Base-by-base conservation (phyloP, 805 yeast genomes). In the Kregervanrija fluxuum region DNA sequence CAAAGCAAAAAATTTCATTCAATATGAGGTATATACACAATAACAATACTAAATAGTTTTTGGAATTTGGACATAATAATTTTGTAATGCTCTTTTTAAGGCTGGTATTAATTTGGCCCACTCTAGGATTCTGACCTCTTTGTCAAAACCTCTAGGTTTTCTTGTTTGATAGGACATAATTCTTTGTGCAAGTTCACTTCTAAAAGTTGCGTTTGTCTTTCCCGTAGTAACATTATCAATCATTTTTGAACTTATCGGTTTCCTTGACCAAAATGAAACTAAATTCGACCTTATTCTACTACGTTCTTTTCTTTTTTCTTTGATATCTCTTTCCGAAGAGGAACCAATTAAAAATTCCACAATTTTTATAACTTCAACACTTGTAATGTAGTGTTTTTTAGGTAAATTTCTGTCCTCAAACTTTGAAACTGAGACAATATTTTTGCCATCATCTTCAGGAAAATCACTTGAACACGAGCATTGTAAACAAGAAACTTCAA, bases 81-180 rank as follows among this genome's bases (percentile, higher is more conserved):
- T 75, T 60, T 78, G 83, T 46, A 80, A 62, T 8, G 85, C 86
- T 56, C 85, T 70, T 56, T 66, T 70, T 47, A 80, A 66, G 28
- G 85, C 85, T 2, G 82, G 78, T 5, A 69, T 71, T 44, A 80
- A 64, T 48, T 71, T 76, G 41, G 71, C 76, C 85, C 85, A 80
- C 45, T 72, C 68, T 49, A 80, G 59, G 38, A 80, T 79, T 38
- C 85, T 62, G 33, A 80, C 83, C 52, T 79, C 84, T 60, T 80
- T 80, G 55, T 80, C 85, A 60, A 80, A 79, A 1, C 84, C 84
- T 53, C 85, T 67, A 28, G 85, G 86, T 52, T 77, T 79, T 53
- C 84, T 69, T 30, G 68, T 63, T 46, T 75, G 79, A 56, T 80
- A 80, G 14, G 74, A 73, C 83, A 80, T 79, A 17, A 80, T 79